These are phyloP conservation scores for Alternaria atra DNA, from an alignment of 2,329 filamentous ascomycete species.

Conservation along the genomic window DNA sequence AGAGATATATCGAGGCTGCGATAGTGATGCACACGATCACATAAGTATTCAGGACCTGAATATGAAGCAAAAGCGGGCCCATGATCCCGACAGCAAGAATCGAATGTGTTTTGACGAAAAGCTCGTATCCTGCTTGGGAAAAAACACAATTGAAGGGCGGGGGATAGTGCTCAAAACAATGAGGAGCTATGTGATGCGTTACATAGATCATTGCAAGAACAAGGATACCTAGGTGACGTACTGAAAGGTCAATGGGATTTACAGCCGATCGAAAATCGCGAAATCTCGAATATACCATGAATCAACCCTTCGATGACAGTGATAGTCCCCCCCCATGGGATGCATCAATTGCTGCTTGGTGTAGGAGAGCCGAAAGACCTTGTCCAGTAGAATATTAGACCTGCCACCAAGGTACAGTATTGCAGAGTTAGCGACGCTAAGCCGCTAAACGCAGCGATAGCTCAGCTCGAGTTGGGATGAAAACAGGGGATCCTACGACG, in stretches of 20 bases:
- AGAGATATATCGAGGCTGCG: background rate
- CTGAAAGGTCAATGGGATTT: background rate
- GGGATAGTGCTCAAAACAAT: background rate
- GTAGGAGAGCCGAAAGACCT: background rate
- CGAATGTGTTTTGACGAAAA: background rate
- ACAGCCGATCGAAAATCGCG: background rate
- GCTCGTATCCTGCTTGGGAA: background rate
- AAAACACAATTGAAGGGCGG: background rate
- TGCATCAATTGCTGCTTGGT: slow-evolving; percentile 8
- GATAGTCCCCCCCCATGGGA: too few species aligned
- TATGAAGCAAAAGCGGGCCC: background rate
- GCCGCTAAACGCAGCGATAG: background rate
- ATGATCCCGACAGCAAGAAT: background rate
- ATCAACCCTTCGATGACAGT: background rate
- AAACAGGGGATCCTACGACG: background rate
- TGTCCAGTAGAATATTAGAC: background rate
- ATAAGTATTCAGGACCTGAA: background rate
- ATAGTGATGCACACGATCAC: background rate
- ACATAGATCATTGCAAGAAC: background rate
- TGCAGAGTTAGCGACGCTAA: background rate
- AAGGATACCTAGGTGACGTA: background rate
- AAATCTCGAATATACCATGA: background rate
- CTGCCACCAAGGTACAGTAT: slow-evolving; percentile 3
- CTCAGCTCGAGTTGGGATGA: background rate
- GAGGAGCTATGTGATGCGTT: background rate